Evolutionary conservation across 108 stramenopile species (phyloP).

Genomic region (Asterionellopsis glacialis): DNA sequence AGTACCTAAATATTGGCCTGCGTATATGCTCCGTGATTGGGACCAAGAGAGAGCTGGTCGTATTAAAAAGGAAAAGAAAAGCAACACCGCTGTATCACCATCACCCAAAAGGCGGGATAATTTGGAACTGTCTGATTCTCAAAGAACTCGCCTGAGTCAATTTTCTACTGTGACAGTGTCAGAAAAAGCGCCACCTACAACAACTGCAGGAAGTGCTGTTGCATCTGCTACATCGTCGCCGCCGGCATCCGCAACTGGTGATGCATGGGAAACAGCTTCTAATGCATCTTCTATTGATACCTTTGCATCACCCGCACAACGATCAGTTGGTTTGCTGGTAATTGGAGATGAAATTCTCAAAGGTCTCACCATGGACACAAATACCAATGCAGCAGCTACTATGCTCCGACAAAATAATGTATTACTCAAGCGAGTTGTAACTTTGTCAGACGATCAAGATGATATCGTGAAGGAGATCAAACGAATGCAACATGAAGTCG

Average conservation of each 20-base stretch:
- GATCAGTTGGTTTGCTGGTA: slow-evolving; percentile 70
- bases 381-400: slow-evolving; percentile 79
- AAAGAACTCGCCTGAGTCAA: no score
- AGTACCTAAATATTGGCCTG: slow-evolving; percentile 70
- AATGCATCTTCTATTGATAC: not conserved
- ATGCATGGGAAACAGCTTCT: no score
- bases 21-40: slow-evolving; percentile 85
- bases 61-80: slow-evolving; percentile 26
- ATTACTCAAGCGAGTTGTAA: slow-evolving; percentile 68
- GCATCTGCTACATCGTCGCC: not conserved
- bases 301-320: slow-evolving; percentile 1
- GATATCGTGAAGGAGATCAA: slow-evolving; percentile 79
- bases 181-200: not conserved
- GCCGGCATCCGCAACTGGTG: not conserved
- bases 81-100: not conserved
- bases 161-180: not conserved
- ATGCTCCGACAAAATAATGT: slow-evolving; percentile 76
- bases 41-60: slow-evolving; percentile 77
- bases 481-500: slow-evolving; percentile 57
- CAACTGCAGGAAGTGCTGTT: not conserved
- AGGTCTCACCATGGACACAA: slow-evolving; percentile 84
- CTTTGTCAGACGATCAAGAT: slow-evolving; percentile 79
- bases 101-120: not conserved
- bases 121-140: no score
- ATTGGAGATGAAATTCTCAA: slow-evolving; percentile 96